Evolutionary conservation across 768 basidiomycete species (phyloP).

Genomic region (Postia placenta): DNA sequence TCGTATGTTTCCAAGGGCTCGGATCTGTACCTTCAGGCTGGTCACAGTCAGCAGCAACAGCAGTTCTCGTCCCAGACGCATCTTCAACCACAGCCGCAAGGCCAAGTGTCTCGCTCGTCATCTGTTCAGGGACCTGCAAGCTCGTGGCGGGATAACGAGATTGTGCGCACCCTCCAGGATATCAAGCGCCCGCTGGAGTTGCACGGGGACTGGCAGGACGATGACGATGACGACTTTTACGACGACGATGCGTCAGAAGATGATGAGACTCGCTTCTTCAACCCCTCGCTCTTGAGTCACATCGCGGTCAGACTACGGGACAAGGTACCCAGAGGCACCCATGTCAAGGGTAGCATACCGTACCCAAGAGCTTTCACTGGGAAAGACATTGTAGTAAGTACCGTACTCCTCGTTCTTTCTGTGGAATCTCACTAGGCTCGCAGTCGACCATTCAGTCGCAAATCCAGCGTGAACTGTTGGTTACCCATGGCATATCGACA

Average conservation of each 20-base stretch:
- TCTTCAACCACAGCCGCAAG: conserved; percentile 22
- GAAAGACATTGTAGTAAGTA: conserved; percentile 84
- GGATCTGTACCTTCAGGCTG: conserved; percentile 14
- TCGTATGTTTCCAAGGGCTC: conserved; percentile 21
- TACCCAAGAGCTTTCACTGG: conserved; percentile 92
- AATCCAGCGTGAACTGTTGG: conserved; percentile 77
- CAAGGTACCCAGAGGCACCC: conserved; percentile 79
- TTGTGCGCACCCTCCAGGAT: conserved; percentile 21
- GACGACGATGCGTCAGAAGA: conserved; percentile 46
- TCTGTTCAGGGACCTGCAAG: conserved; percentile 17
- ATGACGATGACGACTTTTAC: conserved; percentile 46
- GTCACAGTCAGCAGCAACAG: neutral
- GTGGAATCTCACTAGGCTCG: too few relatives aligned
- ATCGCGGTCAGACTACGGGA: conserved; percentile 86
- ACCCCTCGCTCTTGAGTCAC: conserved; percentile 82
- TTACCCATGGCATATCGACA: conserved; percentile 66
- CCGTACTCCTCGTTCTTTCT: too few relatives aligned
- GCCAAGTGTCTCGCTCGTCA: conserved; percentile 27
- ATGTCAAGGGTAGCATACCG: conserved; percentile 90
- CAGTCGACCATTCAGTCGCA: conserved; percentile 86
- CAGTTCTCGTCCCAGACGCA: conserved; percentile 3
- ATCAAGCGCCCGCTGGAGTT: conserved; percentile 34
- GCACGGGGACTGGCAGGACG: conserved; percentile 44
- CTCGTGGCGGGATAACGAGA: conserved; percentile 21
- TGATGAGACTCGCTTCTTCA: conserved; percentile 73